A percentile compares a stretch with the other conserved stretches of the same genome.
Evolutionary conservation across 2,329 filamentous ascomycete species (phyloP).

Genomic region (Trematosphaeria pertusa): DNA sequence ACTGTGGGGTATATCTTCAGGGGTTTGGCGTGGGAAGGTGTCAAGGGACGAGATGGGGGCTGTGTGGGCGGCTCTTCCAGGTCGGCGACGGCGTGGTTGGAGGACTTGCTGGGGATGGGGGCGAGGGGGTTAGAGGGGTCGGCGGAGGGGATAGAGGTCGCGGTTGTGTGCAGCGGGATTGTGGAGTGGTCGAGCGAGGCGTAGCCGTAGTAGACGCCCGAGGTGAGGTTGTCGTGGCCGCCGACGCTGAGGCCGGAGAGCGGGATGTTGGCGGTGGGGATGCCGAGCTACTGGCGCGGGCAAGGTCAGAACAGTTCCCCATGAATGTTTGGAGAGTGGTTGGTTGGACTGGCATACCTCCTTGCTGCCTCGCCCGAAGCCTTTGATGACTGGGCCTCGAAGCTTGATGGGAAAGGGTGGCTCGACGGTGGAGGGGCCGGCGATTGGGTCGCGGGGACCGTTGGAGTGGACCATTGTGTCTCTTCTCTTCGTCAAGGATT

Average conservation of each 20-base stretch:
- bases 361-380: conserved; percentile 92
- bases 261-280: conserved; percentile 91
- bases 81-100: conserved; percentile 37
- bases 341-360: too few relatives aligned
- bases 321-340: too few relatives aligned
- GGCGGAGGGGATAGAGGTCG: conserved; percentile 28
- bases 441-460: conserved; percentile 69
- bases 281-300: conserved; percentile 72
- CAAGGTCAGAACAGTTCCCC: conserved; percentile 1
- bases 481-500: too few relatives aligned
- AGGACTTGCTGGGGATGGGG: conserved; percentile 19
- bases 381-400: conserved; percentile 86
- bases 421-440: conserved; percentile 75
- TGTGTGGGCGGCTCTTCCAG: conserved; percentile 24
- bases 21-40: conserved; percentile 5
- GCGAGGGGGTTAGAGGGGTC: background rate
- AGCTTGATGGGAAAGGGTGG: conserved; percentile 83
- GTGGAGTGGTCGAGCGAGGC: conserved; percentile 70
- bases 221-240: conserved; percentile 65
- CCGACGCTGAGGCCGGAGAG: conserved; percentile 74
- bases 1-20: conserved; percentile 39
- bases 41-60: conserved; percentile 20
- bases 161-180: conserved; percentile 39
- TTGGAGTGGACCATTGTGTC: conserved; percentile 49
- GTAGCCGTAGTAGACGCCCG: conserved; percentile 94